Base-by-base conservation (phyloP, 2,329 filamentous ascomycete species). In the Fusarium pseudonygamai region DNA sequence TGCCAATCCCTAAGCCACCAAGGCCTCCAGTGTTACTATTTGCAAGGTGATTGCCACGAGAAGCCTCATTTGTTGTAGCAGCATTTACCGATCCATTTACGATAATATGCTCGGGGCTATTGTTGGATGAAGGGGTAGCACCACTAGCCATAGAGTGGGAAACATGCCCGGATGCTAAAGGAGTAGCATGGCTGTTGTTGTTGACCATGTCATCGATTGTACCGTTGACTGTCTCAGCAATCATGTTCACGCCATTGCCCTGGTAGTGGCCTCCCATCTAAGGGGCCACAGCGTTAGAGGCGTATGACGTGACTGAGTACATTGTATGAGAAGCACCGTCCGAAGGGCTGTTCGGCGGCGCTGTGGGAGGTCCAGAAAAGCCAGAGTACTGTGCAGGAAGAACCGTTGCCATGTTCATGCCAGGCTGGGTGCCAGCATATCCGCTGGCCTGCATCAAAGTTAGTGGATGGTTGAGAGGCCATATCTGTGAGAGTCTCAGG, bases 191-290 rank as follows among this genome's bases (percentile, higher is more conserved):
- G 16, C 9, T 47, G 26, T 52, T 49, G 24, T 30, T 47, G 26
- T 40, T 43, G 24, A 18, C 47, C 47, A 53, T 39, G 30, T 37
- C 53, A 32, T 62, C 37, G 34, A 30, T 13, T 24, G n/a, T 32
- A 20, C 26, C 37, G 42, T 37, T 55, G 24, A 40, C 36, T 36
- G 50, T 55, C 36, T 43, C 60, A 42, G 47, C 30, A 22, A 37
- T 22, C 47, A 60, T 57, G 22, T 36, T 22, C 40, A 47, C 30
- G 9, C 47, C 61, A 42, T 39, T 53, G 43, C 52, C 37, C 46
- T 67, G 61, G 45, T 57, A 64, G 61, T 75, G 75, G 40, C 60
- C 72, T 52, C 77, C 77, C 69, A 74, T 67, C 76, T 78, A 78
- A 75, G 75, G 77, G 16, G 46, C 64, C 69, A 56, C 30, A 61